Evolutionary conservation across 2,329 filamentous ascomycete genomes (phyloP), one percentile per base, ranked within the genome.

Genomic region (Cercospora brassicicola): DNA sequence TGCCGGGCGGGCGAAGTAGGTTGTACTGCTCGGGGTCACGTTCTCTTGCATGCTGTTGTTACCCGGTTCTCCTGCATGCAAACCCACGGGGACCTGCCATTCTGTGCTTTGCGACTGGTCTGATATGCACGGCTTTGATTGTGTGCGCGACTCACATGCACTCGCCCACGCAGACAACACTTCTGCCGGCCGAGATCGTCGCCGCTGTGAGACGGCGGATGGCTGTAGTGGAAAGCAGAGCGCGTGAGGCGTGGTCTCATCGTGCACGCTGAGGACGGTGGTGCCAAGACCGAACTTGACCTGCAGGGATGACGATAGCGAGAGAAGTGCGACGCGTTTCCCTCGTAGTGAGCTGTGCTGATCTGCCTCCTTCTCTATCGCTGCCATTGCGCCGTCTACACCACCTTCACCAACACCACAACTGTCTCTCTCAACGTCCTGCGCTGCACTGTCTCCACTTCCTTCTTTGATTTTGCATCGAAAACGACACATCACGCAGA

Each of bases 341-440:
- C 45, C 45, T 13, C 18, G 4, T n/a, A 42, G 36, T n/a, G 36
- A 42, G 36, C 36, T 42, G 36, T 42, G 36, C 36, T 42, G 36
- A 48, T 23, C 45, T 48, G n/a, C 45, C 45, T 23, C 45, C 45
- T 48, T 48, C 45, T 23, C 18, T 11, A 20, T 23, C 48, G 62
- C 62, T 57, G 62, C 51, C 62, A 56, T 53, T 55, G 23, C 48
- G 48, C 48, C 48, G 48, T 26, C 23, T 6, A 11, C 48, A 53
- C 48, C 48, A 28, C 48, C 48, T n/a, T n/a, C 23, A n/a, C 23
- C 48, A n/a, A 23, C 13, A 8, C 9, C 23, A 55, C 11, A 0
- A 51, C 45, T 26, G 10, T 8, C 45, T 51, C 45, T 23, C 23
- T n/a, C 36, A 42, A 26, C 48, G 23, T 10, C 23, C 48, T 30